A percentile compares a stretch with the other conserved stretches of the same genome.
Evolutionary conservation across 2,329 filamentous ascomycete genomes (phyloP).

Genomic region (Colletotrichum siamense): DNA sequence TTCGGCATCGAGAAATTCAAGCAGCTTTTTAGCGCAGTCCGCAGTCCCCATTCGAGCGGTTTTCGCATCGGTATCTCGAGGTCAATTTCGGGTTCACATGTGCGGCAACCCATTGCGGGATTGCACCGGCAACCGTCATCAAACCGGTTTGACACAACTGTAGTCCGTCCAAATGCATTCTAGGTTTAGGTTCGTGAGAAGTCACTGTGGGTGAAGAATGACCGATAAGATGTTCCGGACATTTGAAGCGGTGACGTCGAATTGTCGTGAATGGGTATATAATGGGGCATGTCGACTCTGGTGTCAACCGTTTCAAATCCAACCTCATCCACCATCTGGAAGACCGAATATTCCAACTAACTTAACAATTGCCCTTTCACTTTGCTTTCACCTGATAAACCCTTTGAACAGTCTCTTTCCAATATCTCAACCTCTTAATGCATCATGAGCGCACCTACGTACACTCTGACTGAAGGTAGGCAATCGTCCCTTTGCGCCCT

Average conservation of each 20-base stretch:
- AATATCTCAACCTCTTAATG: accelerated
- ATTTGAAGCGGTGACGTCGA: too few relatives aligned
- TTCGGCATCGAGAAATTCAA: background rate
- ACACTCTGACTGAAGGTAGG: slow-evolving; percentile 33
- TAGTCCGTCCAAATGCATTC: background rate
- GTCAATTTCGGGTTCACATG: background rate
- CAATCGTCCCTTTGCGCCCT: background rate
- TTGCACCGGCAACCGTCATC: background rate
- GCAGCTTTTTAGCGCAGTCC: background rate
- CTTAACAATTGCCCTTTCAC: too few relatives aligned
- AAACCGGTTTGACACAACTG: background rate
- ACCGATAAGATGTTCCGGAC: too few relatives aligned
- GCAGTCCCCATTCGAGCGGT: background rate
- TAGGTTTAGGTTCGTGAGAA: too few relatives aligned
- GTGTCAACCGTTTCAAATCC: too few relatives aligned
- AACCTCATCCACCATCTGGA: too few relatives aligned
- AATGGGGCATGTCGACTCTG: too few relatives aligned
- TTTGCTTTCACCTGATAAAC: too few relatives aligned
- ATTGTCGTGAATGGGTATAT: too few relatives aligned
- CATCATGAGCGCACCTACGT: slow-evolving; percentile 21
- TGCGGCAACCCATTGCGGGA: background rate
- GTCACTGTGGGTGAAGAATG: accelerated
- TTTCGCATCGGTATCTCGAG: background rate
- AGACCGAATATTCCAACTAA: too few relatives aligned
- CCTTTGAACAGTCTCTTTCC: too few relatives aligned